phyloP scores from a whole-genome alignment of 2,329 filamentous ascomycete genomes.

The Penicillium hesseltinei region DNA sequence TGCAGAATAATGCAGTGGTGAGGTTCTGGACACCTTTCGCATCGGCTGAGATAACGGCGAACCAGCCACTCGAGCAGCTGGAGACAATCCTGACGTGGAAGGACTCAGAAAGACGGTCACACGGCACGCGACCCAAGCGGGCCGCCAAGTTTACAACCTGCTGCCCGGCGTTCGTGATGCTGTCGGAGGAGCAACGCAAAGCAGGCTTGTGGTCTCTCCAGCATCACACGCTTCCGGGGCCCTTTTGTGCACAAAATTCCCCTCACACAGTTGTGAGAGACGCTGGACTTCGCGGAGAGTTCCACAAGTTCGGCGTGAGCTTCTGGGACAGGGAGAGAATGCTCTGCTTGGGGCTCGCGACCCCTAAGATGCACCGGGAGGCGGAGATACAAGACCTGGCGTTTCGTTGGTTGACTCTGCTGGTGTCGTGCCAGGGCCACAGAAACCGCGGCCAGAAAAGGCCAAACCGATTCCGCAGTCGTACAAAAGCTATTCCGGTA shows the following conservation, averaged over 20 bases:
- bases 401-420: neutral
- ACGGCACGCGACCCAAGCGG: neutral
- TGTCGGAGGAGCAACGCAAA: neutral
- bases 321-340: neutral
- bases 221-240: fast-evolving
- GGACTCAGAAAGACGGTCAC: fast-evolving
- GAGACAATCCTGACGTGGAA: neutral
- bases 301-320: neutral
- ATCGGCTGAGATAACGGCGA: fast-evolving
- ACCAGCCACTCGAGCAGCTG: neutral
- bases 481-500: neutral
- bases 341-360: fast-evolving
- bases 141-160: neutral
- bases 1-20: neutral
- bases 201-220: fast-evolving
- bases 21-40: neutral
- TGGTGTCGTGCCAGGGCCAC: neutral
- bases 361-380: neutral
- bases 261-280: neutral
- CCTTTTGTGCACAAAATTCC: neutral
- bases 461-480: neutral
- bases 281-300: neutral
- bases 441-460: too few species aligned
- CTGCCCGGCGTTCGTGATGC: fast-evolving
- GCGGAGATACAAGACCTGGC: neutral